phyloP scores from a whole-genome alignment of 2,329 filamentous ascomycete species.

The Paecilomyces sp. region DNA sequence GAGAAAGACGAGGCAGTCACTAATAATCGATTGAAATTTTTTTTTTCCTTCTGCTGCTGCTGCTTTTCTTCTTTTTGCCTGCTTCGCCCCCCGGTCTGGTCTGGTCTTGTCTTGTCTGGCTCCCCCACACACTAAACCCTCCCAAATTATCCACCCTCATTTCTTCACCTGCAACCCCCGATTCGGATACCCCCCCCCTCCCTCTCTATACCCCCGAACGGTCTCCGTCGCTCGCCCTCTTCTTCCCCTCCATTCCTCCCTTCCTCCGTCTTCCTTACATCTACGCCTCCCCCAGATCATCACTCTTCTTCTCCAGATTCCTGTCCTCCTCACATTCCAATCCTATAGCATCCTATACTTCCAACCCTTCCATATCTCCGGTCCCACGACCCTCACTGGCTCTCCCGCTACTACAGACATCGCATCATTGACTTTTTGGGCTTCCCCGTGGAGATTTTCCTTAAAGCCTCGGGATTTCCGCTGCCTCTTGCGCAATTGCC shows the following conservation, averaged over 20 bases:
- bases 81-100: constrained; percentile 3
- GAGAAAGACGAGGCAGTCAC: background rate
- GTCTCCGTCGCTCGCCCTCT: constrained; percentile 16
- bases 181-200: constrained; percentile 8
- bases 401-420: too few species aligned
- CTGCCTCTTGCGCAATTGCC: background rate
- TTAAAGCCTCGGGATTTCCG: background rate
- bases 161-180: background rate
- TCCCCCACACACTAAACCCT: background rate
- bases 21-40: constrained; percentile 12
- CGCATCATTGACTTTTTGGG: too few species aligned
- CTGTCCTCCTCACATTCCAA: background rate
- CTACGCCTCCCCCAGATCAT: constrained; percentile 18
- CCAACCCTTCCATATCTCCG: constrained; percentile 11
- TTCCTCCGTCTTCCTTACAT: constrained; percentile 11
- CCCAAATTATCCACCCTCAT: background rate
- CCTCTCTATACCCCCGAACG: constrained; percentile 12
- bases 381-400: constrained; percentile 5
- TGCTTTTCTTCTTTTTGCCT: constrained; percentile 7
- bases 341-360: constrained; percentile 4
- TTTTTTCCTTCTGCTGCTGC: constrained; percentile 3
- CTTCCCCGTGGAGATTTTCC: background rate
- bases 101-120: background rate
- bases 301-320: constrained; percentile 18
- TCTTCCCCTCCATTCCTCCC: constrained; percentile 20